Evolutionary conservation across 352 stramenopile species (phyloP).

Genomic region (Phytophthora syringae): DNA sequence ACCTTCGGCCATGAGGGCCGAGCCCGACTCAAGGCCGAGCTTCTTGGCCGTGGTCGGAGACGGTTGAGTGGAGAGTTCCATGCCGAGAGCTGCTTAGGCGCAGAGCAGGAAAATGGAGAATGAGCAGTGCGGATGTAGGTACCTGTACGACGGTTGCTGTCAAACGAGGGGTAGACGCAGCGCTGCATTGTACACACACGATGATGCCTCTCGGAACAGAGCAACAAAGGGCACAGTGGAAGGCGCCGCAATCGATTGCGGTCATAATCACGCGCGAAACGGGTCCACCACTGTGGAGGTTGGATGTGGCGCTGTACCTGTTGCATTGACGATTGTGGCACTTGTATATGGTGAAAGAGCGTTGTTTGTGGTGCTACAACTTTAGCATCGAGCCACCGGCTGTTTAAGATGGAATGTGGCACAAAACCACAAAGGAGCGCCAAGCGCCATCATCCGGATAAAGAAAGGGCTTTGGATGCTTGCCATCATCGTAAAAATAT

Average conservation of each 20-base stretch:
- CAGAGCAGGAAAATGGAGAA: constrained; percentile 31
- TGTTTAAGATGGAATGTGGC: background rate
- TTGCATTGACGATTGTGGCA: constrained; percentile 9
- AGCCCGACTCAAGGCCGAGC: constrained; percentile 27
- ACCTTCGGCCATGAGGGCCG: too few species aligned
- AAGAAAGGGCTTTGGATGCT: background rate
- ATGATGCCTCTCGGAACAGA: background rate
- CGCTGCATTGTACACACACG: constrained; percentile 11
- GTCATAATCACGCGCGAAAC: too few species aligned
- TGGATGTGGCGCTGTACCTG: background rate
- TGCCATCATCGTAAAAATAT: constrained; percentile 29
- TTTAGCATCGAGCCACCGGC: constrained; percentile 3
- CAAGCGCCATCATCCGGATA: constrained; percentile 12
- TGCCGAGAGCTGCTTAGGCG: constrained; percentile 9
- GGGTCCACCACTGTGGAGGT: too few species aligned
- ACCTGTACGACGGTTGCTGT: too few species aligned
- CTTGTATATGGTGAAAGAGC: background rate
- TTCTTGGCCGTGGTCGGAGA: constrained; percentile 27
- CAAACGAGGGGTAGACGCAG: constrained; percentile 25
- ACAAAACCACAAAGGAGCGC: constrained; percentile 2
- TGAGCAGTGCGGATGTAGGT: constrained; percentile 3
- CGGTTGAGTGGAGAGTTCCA: constrained; percentile 15
- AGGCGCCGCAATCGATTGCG: constrained; percentile 2
- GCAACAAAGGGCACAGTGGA: constrained; percentile 18
- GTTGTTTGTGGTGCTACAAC: constrained; percentile 3